phyloP scores from a whole-genome alignment of 2,329 filamentous ascomycete species.

The Emergomyces orientalis region DNA sequence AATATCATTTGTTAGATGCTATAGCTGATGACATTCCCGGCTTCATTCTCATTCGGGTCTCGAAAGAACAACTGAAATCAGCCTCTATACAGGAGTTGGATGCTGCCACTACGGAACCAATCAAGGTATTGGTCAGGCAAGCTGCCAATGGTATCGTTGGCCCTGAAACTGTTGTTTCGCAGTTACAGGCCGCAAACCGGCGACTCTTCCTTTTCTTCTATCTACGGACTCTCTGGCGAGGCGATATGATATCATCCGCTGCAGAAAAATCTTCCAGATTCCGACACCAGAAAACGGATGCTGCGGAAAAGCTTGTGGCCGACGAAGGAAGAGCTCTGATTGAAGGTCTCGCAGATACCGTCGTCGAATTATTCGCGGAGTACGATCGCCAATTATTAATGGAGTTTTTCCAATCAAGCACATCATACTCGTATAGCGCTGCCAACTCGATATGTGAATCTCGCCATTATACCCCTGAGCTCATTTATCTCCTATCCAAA shows the following conservation, averaged over 20 bases:
- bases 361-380: conserved; percentile 73
- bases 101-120: conserved; percentile 70
- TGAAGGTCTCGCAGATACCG: conserved; percentile 77
- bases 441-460: conserved; percentile 66
- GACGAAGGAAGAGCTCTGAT: conserved; percentile 59
- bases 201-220: conserved; percentile 86
- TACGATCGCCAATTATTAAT: conserved; percentile 74
- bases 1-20: conserved; percentile 82
- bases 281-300: conserved; percentile 32
- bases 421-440: conserved; percentile 76
- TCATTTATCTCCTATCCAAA: conserved; percentile 93
- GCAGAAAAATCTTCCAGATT: conserved; percentile 27
- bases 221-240: conserved; percentile 74
- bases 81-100: conserved; percentile 64
- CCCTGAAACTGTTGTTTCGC: conserved; percentile 65
- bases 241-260: conserved; percentile 48
- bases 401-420: conserved; percentile 76
- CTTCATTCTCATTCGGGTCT: conserved; percentile 79
- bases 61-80: conserved; percentile 55
- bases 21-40: conserved; percentile 83
- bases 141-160: conserved; percentile 79
- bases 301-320: conserved; percentile 40
- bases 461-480: conserved; percentile 72
- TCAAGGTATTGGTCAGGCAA: conserved; percentile 79
- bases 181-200: conserved; percentile 59